These are phyloP conservation scores for Blepharisma stoltei DNA, from an alignment of 73 alveolate genomes.

Conservation along the genomic window DNA sequence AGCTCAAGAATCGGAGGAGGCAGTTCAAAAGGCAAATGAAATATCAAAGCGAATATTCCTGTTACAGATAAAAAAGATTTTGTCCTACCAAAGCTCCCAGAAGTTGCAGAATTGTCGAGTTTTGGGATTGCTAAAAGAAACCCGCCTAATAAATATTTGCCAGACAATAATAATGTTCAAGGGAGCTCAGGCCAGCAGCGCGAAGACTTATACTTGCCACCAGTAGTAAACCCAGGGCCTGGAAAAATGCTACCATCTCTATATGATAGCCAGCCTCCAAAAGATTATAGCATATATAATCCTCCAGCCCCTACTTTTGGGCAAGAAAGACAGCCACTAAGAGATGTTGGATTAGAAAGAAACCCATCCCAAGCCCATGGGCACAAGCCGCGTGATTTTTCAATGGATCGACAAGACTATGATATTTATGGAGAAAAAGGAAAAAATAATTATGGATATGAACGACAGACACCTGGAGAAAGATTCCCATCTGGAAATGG, in stretches of 20 bases:
- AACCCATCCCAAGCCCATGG: too few species aligned
- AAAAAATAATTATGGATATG: neutral
- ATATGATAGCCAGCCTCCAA: too few species aligned
- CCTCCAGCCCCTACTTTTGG: too few species aligned
- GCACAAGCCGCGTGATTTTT: neutral
- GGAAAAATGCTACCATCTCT: neutral
- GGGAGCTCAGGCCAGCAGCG: too few species aligned
- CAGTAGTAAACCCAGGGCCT: neutral
- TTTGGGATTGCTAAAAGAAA: neutral
- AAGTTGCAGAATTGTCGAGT: neutral
- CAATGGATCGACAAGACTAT: neutral
- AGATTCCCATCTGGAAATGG: too few species aligned
- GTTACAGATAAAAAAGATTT: neutral
- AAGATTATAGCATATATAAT: too few species aligned
- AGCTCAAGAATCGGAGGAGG: constrained; percentile 11
- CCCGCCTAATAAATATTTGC: neutral
- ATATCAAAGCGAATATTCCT: neutral
- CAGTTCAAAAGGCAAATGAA: constrained; percentile 21
- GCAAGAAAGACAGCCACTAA: neutral
- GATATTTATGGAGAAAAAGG: neutral
- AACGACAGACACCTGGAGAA: too few species aligned
- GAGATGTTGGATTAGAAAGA: constrained; percentile 5
- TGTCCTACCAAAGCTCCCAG: neutral
- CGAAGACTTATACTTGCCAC: constrained; percentile 5
- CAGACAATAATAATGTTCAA: too few species aligned